phyloP scores from a whole-genome alignment of 192 early-diverging fungal species.

The Diversispora eburnea region DNA sequence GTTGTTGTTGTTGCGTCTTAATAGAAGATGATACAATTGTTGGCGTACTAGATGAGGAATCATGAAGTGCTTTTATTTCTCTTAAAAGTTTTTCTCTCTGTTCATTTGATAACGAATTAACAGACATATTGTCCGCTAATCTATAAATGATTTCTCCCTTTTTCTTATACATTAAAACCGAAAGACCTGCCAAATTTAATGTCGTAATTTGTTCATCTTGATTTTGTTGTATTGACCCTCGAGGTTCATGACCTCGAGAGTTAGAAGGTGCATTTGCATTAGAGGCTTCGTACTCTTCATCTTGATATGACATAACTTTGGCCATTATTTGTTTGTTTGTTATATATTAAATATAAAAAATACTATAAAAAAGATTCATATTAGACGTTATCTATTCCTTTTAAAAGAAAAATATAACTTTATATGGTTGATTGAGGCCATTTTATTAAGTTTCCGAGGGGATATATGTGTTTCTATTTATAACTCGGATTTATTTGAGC shows the following conservation, averaged over 20 bases:
- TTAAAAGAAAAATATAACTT: too few relatives aligned
- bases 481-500: too few relatives aligned
- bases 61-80: conserved; percentile 48
- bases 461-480: too few relatives aligned
- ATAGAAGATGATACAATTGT: conserved; percentile 29
- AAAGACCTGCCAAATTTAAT: conserved; percentile 36
- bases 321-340: too few relatives aligned
- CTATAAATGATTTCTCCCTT: conserved; percentile 54
- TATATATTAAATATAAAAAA: too few relatives aligned
- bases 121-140: conserved; percentile 53
- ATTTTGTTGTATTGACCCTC: too few relatives aligned
- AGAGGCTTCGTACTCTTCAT: not conserved
- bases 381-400: too few relatives aligned
- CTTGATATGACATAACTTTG: too few relatives aligned
- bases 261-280: not conserved
- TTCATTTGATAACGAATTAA: conserved; percentile 41
- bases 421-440: too few relatives aligned
- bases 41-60: conserved; percentile 6
- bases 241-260: not conserved
- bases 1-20: conserved; percentile 57
- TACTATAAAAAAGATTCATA: too few relatives aligned
- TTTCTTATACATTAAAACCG: conserved; percentile 42
- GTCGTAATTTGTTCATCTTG: not conserved
- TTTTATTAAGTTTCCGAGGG: too few relatives aligned
- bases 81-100: conserved; percentile 42